phyloP scores from a whole-genome alignment of 768 basidiomycete genomes.

The Tricholoma hemisulphureum region DNA sequence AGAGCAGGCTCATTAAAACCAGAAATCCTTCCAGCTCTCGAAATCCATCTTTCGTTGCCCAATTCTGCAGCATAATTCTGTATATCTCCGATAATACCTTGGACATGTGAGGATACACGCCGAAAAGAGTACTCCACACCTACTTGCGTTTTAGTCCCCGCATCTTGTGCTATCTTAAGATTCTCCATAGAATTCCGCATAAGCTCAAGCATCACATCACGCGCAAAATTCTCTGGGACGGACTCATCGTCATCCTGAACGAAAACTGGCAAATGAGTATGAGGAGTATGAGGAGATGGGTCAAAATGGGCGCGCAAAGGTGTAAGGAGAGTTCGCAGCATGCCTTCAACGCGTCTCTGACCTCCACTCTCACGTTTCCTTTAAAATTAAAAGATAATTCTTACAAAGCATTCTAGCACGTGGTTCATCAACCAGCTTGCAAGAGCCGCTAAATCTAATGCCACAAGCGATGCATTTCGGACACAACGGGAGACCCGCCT shows the following conservation, averaged over 20 bases:
- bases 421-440: no score
- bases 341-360: slow-evolving; percentile 22
- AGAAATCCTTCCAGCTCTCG: slow-evolving; percentile 82
- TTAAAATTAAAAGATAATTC: no score
- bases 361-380: no score
- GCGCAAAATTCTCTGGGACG: slow-evolving; percentile 67
- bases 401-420: no score
- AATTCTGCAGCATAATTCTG: slow-evolving; percentile 63
- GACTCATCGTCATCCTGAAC: slow-evolving; percentile 40
- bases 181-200: slow-evolving; percentile 71
- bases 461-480: no score
- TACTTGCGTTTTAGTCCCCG: slow-evolving; percentile 53
- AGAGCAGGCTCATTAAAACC: slow-evolving; percentile 68
- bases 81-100: slow-evolving; percentile 69
- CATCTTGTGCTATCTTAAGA: slow-evolving; percentile 56
- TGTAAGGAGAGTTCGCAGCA: slow-evolving; percentile 60
- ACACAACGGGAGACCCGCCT: no score
- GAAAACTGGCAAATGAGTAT: slow-evolving; percentile 19
- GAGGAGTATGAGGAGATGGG: slow-evolving; percentile 32
- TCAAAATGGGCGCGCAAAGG: slow-evolving; percentile 60
- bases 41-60: slow-evolving; percentile 69
- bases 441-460: no score
- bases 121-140: slow-evolving; percentile 11
- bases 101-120: not conserved
- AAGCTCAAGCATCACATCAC: slow-evolving; percentile 68